These are phyloP conservation scores for Candida khao-thaluensis DNA, from an alignment of 805 yeast genomes.

Conservation along the genomic window DNA sequence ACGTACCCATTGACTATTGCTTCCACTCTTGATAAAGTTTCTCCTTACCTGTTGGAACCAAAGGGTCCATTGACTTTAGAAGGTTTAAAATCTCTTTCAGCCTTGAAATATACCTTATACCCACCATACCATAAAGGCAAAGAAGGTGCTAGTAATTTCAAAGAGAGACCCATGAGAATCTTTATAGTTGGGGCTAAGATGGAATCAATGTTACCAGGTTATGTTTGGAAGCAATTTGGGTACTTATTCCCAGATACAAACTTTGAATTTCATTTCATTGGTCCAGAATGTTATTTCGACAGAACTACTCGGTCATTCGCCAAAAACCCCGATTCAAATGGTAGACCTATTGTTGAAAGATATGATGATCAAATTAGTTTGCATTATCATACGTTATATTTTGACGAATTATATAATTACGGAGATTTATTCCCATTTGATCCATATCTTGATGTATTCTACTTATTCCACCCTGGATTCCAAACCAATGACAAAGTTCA, in stretches of 20 bases:
- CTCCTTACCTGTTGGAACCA: conserved; percentile 80
- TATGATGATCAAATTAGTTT: conserved; percentile 72
- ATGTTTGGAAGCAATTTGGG: conserved; percentile 92
- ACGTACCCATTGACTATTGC: conserved; percentile 92
- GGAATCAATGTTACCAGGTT: conserved; percentile 90
- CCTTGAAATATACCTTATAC: conserved; percentile 84
- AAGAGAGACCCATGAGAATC: conserved; percentile 85
- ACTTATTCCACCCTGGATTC: conserved; percentile 94
- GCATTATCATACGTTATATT: conserved; percentile 84
- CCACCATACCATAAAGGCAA: conserved; percentile 50
- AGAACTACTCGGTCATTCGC: conserved; percentile 60
- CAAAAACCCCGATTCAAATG: conserved; percentile 47
- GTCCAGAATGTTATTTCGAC: conserved; percentile 88
- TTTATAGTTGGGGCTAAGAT: conserved; percentile 90
- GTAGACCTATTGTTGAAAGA: conserved; percentile 68
- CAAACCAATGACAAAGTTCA: conserved; percentile 76
- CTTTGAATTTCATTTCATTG: conserved; percentile 87
- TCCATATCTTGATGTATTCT: conserved; percentile 91
- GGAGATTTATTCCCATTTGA: conserved; percentile 98
- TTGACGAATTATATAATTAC: conserved; percentile 85
- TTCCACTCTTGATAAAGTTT: conserved; percentile 73
- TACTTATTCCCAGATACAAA: conserved; percentile 79
- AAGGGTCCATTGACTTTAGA: conserved; percentile 87
- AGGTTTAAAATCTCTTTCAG: conserved; percentile 91
- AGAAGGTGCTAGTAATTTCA: conserved; percentile 56